A percentile compares a stretch with the other conserved stretches of the same genome.
Conservation (phyloP, 2,329 filamentous ascomycete genomes). For the Exophiala dermatitidis region DNA sequence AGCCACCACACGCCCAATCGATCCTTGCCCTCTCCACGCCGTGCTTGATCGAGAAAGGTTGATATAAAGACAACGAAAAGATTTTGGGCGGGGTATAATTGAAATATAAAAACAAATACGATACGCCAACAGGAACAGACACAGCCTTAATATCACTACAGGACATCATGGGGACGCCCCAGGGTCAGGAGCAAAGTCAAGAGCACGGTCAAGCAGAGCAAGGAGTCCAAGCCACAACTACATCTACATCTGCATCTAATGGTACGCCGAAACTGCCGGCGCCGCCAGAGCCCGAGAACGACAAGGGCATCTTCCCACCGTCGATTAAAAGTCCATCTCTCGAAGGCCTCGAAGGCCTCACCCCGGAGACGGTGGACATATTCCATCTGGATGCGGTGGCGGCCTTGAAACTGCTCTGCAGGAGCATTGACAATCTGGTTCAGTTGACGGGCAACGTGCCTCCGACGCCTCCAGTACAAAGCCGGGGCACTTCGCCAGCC, state of each 20-base stretch:
- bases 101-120: neutral
- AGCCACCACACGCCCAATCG: conserved; percentile 2
- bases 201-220: conserved; percentile 9
- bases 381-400: conserved; percentile 64
- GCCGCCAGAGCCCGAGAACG: conserved; percentile 26
- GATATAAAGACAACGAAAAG: neutral
- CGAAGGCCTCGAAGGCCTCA: conserved; percentile 29
- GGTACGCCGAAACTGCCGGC: conserved; percentile 15
- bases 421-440: conserved; percentile 52
- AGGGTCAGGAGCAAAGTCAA: conserved; percentile 10
- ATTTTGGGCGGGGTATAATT: no score
- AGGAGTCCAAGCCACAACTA: neutral
- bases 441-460: conserved; percentile 58
- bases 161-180: conserved; percentile 13
- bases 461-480: conserved; percentile 56
- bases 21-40: conserved; percentile 6
- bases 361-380: conserved; percentile 51
- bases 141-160: neutral
- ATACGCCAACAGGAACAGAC: neutral
- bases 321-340: conserved; percentile 30
- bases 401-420: conserved; percentile 72
- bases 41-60: conserved; percentile 8
- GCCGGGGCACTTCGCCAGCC: conserved; percentile 19
- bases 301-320: conserved; percentile 25
- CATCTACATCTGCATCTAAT: no score